Percentiles rank a stretch among this genome's conserved stretches.
phyloP scores from a whole-genome alignment of 257 asterid genomes.

The Solanum tacnaense region DNA sequence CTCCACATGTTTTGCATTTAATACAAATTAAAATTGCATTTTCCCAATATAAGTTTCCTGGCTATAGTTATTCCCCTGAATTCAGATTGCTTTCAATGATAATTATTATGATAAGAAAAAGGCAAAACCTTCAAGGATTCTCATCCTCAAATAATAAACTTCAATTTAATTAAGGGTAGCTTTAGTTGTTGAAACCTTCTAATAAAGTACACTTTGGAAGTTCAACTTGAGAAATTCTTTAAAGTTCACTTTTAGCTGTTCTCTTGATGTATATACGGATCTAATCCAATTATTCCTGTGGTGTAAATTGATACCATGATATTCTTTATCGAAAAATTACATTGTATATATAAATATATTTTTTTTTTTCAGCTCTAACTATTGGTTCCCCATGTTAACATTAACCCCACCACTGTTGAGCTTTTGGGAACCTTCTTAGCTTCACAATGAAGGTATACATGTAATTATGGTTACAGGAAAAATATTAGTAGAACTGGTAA shows the following conservation, averaged over 20 bases:
- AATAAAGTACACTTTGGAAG: neutral
- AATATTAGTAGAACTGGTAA: neutral
- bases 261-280: neutral
- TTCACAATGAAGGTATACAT: neutral
- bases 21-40: neutral
- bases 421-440: neutral
- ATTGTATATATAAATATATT: neutral
- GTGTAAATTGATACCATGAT: neutral
- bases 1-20: conserved; percentile 2
- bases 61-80: neutral
- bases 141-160: neutral
- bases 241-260: neutral
- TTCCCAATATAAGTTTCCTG: neutral
- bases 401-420: neutral
- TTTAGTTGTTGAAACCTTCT: neutral
- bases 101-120: neutral
- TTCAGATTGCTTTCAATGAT: neutral
- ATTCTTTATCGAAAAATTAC: neutral
- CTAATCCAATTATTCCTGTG: neutral
- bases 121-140: neutral
- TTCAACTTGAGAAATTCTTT: neutral
- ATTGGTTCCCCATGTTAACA: neutral
- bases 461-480: neutral
- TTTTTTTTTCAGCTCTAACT: neutral
- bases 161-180: neutral